A percentile compares a stretch with the other conserved stretches of the same genome.
phyloP scores from a whole-genome alignment of 2,329 filamentous ascomycete species.

The Alternaria brassicicola region DNA sequence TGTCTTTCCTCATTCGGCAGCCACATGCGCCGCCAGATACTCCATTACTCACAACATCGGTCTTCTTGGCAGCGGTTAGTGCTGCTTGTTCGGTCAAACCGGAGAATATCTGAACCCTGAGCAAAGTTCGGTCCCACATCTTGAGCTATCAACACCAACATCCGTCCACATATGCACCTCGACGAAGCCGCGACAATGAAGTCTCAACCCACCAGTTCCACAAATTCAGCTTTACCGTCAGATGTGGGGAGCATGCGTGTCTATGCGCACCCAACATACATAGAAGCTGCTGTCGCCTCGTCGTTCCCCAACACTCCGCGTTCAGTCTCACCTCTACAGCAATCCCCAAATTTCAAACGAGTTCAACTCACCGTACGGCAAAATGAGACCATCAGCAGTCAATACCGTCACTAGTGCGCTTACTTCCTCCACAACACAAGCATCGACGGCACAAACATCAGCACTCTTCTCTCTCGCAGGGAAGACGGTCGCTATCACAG shows the following conservation, averaged over 20 bases:
- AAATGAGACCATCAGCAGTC: conserved; percentile 7
- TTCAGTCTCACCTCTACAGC: background rate
- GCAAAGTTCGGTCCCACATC: background rate
- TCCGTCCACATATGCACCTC: background rate
- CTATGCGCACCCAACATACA: background rate
- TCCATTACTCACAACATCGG: background rate
- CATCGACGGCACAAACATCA: conserved; percentile 3
- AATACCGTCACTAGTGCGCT: background rate
- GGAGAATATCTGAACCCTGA: background rate
- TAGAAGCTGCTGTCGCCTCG: background rate
- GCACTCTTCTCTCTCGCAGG: conserved; percentile 9
- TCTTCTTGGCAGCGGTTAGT: conserved; percentile 6
- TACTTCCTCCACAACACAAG: background rate
- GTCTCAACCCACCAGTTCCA: background rate
- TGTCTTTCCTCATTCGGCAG: background rate
- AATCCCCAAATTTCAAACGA: background rate
- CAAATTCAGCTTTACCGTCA: background rate
- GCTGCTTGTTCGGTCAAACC: background rate
- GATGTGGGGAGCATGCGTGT: background rate
- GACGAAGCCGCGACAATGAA: background rate
- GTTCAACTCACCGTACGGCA: background rate
- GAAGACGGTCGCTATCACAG: conserved; percentile 58
- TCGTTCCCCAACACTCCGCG: background rate
- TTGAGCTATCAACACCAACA: background rate
- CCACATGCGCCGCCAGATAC: background rate